phyloP scores from a whole-genome alignment of 1,139 yeast species.

The Zygoascus meyerae region DNA sequence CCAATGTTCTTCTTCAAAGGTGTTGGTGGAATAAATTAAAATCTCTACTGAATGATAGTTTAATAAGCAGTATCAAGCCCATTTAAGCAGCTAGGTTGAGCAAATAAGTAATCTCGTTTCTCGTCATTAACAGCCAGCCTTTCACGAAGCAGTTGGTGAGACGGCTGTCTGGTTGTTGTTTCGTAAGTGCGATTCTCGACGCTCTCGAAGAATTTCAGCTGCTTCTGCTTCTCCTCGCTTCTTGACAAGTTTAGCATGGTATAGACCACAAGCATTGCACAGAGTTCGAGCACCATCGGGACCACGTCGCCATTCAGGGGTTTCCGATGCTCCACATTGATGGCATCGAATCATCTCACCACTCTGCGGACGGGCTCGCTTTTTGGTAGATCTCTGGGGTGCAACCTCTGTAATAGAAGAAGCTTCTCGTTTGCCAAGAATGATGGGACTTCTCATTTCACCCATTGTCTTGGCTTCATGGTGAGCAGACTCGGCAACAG shows the following conservation, averaged over 20 bases:
- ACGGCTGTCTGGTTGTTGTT: too few species aligned
- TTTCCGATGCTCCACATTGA: slow-evolving; percentile 72
- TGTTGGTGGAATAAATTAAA: too few species aligned
- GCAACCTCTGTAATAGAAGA: background rate
- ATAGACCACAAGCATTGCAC: slow-evolving; percentile 87
- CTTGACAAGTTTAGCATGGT: slow-evolving; percentile 67
- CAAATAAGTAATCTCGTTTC: too few species aligned
- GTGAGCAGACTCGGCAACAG: background rate
- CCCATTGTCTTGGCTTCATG: background rate
- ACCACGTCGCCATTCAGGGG: slow-evolving; percentile 92
- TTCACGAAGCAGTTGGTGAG: too few species aligned
- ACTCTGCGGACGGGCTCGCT: slow-evolving; percentile 16
- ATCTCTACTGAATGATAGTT: too few species aligned
- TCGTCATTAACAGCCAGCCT: too few species aligned
- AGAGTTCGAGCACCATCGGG: slow-evolving; percentile 80
- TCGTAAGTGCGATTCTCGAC: slow-evolving; percentile 18
- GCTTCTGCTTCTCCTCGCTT: slow-evolving; percentile 63
- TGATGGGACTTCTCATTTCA: background rate
- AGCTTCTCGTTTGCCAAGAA: background rate
- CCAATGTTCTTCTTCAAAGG: too few species aligned
- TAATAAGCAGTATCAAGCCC: too few species aligned
- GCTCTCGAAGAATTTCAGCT: slow-evolving; percentile 38
- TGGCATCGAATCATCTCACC: slow-evolving; percentile 39
- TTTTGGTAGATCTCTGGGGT: slow-evolving; percentile 10
- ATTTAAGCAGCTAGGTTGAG: too few species aligned